Percentiles rank a stretch among this genome's conserved stretches.
Evolutionary conservation across 1,139 yeast genomes (phyloP).

Genomic region (Protomyces lactucae-debilis): DNA sequence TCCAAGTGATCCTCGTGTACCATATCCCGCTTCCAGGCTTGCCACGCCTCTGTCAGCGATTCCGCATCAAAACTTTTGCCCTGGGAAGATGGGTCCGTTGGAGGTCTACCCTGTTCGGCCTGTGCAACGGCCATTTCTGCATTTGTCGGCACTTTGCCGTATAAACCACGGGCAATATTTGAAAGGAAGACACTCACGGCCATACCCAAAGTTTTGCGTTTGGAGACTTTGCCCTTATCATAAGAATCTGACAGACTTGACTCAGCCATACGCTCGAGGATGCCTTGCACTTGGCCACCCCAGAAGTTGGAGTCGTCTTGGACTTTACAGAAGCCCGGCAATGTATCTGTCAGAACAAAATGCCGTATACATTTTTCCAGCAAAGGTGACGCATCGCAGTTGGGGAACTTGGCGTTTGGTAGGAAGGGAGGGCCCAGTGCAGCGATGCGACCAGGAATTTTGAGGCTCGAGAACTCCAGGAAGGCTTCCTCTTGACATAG

Average conservation of each 20-base stretch:
- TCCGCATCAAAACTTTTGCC: constrained; percentile 3
- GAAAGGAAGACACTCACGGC: constrained; percentile 22
- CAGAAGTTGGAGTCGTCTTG: constrained; percentile 24
- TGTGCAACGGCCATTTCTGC: background rate
- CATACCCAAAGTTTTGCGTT: constrained; percentile 28
- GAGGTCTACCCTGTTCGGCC: background rate
- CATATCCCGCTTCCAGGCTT: constrained; percentile 20
- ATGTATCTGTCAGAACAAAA: constrained; percentile 24
- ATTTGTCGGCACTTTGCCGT: constrained; percentile 4
- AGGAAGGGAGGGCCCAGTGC: constrained; percentile 20
- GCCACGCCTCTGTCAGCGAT: constrained; percentile 8
- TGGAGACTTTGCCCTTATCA: constrained; percentile 28
- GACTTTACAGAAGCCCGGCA: constrained; percentile 25
- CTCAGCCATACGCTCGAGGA: constrained; percentile 27
- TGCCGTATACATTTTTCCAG: constrained; percentile 14
- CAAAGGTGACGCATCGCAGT: constrained; percentile 20
- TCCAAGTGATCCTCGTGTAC: background rate
- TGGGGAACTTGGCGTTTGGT: constrained; percentile 2
- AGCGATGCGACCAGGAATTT: constrained; percentile 22
- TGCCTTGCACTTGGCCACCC: constrained; percentile 24
- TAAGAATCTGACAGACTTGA: constrained; percentile 27
- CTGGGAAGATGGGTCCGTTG: background rate
- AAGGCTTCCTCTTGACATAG: constrained; percentile 21
- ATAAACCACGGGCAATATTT: constrained; percentile 23
- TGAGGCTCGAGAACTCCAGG: constrained; percentile 21